Conservation (phyloP, 2,329 filamentous ascomycete species). For the Fusarium continuum region DNA sequence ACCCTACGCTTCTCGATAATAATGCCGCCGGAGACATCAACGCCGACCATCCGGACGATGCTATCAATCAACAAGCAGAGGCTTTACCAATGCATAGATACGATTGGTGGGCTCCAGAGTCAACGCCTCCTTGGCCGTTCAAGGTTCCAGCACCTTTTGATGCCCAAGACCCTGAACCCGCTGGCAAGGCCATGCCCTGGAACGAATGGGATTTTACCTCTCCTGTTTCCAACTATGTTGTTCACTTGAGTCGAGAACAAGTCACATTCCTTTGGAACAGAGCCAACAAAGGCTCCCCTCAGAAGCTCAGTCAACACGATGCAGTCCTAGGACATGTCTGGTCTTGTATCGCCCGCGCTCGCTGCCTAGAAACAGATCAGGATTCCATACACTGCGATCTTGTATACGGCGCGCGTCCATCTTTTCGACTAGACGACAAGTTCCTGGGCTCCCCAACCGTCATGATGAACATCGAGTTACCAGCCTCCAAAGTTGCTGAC, state of each 20-base stretch:
- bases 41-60: background rate
- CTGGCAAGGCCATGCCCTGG: slow-evolving; percentile 37
- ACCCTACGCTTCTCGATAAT: slow-evolving; percentile 26
- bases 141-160: slow-evolving; percentile 11
- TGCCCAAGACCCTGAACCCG: background rate
- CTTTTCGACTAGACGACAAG: slow-evolving; percentile 4
- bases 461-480: slow-evolving; percentile 38
- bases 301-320: slow-evolving; percentile 37
- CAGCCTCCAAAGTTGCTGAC: slow-evolving; percentile 1
- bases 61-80: slow-evolving; percentile 4
- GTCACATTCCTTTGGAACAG: slow-evolving; percentile 13
- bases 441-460: slow-evolving; percentile 40
- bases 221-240: slow-evolving; percentile 35
- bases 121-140: slow-evolving; percentile 24
- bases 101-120: slow-evolving; percentile 38
- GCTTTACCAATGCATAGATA: slow-evolving; percentile 36
- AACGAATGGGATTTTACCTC: slow-evolving; percentile 33
- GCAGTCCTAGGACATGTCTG: slow-evolving; percentile 40
- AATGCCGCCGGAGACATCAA: slow-evolving; percentile 34
- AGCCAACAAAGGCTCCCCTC: background rate
- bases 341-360: slow-evolving; percentile 41
- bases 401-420: slow-evolving; percentile 28
- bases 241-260: slow-evolving; percentile 34
- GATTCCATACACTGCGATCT: slow-evolving; percentile 36
- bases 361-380: slow-evolving; percentile 1